These are phyloP conservation scores for Phytophthora rubi DNA, from an alignment of 352 stramenopile species.

Conservation along the genomic window DNA sequence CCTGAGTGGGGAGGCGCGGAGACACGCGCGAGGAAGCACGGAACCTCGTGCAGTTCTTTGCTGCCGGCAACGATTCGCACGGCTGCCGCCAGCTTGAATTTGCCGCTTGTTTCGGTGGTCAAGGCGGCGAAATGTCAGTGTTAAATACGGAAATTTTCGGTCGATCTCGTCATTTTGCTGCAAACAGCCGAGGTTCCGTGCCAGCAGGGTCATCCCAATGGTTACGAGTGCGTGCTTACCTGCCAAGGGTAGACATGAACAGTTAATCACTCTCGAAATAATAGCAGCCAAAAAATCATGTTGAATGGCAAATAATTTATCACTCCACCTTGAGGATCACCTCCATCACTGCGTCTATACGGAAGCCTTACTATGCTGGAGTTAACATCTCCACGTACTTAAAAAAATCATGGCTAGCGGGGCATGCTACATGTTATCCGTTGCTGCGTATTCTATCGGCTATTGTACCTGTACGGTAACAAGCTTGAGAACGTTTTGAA, in stretches of 20 bases:
- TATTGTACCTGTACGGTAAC: no score
- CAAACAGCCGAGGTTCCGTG: not conserved
- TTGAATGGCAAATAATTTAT: not conserved
- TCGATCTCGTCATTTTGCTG: not conserved
- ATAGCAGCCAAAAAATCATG: not conserved
- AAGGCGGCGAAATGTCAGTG: not conserved
- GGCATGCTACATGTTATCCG: no score
- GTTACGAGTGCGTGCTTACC: not conserved
- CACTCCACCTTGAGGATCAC: not conserved
- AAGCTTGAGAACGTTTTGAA: not conserved
- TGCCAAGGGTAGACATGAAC: not conserved
- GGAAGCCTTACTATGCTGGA: no score
- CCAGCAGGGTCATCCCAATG: not conserved
- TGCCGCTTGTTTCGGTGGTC: slow-evolving; percentile 1
- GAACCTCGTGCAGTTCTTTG: slow-evolving; percentile 26
- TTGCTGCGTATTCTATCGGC: no score
- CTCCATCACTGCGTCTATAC: no score
- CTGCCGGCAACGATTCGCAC: slow-evolving; percentile 2
- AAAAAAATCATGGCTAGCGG: no score
- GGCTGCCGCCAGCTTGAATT: slow-evolving; percentile 10
- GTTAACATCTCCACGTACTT: no score
- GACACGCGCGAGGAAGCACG: slow-evolving; percentile 25
- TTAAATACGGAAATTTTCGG: not conserved
- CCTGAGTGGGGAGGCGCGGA: slow-evolving; percentile 9
- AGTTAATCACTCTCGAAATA: not conserved